Evolutionary conservation across 2,329 filamentous ascomycete genomes (phyloP).

Genomic region (Colletotrichum sidae): DNA sequence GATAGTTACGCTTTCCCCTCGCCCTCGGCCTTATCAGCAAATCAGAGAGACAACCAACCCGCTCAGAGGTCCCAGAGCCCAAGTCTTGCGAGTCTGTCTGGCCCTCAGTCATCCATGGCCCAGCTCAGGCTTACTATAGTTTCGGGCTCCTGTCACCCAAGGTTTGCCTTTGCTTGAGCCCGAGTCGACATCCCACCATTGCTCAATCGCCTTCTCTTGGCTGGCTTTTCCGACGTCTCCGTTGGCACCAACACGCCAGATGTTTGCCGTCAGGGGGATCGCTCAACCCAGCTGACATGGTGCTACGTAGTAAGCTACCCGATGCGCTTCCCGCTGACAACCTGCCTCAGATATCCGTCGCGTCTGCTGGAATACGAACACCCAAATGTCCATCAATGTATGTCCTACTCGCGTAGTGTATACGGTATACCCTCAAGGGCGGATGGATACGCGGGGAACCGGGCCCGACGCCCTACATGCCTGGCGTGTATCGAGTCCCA

Average conservation of each 20-base stretch:
- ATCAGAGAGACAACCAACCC: slow-evolving; percentile 11
- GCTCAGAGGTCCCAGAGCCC: slow-evolving; percentile 10
- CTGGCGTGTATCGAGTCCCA: slow-evolving; percentile 26
- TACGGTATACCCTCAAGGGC: not conserved
- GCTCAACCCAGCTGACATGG: not conserved
- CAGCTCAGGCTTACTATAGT: no score
- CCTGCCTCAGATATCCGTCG: not conserved
- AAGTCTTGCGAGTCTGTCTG: slow-evolving; percentile 1
- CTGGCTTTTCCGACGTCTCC: slow-evolving; percentile 4
- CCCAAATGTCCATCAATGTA: no score
- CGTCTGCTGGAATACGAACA: not conserved
- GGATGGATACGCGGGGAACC: slow-evolving; percentile 34
- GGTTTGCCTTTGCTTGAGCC: slow-evolving; percentile 4
- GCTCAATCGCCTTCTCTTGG: no score
- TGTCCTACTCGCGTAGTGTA: no score
- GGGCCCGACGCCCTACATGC: slow-evolving; percentile 6
- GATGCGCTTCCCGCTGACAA: no score
- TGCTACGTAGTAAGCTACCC: no score
- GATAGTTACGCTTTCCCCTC: no score
- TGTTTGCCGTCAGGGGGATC: slow-evolving; percentile 20
- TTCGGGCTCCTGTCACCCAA: slow-evolving; percentile 6
- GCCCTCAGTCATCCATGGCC: no score
- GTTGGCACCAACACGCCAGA: not conserved
- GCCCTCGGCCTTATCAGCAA: not conserved
- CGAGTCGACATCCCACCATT: no score